phyloP scores from a whole-genome alignment of 768 basidiomycete species.

The Peribolospora kevripleyi region DNA sequence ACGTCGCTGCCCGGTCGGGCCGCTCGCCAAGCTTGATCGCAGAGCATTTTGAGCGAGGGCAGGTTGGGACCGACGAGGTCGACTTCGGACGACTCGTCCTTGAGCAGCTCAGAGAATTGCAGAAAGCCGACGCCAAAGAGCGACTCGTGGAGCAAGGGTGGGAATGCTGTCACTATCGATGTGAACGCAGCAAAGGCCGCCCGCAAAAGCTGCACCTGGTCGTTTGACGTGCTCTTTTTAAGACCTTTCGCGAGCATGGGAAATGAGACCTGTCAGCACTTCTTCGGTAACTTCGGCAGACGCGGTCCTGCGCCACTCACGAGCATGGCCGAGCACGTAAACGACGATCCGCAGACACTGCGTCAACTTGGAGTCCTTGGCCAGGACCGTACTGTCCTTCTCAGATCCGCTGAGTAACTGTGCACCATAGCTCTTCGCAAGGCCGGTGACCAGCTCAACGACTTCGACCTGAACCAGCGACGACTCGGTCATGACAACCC shows the following conservation, averaged over 20 bases:
- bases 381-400: background rate
- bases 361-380: slow-evolving; percentile 20
- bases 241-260: too few relatives aligned
- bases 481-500: slow-evolving; percentile 68
- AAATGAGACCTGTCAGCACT: background rate
- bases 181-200: slow-evolving; percentile 38
- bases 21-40: slow-evolving; percentile 23
- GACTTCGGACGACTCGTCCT: slow-evolving; percentile 55
- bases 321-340: slow-evolving; percentile 39
- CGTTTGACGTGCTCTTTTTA: too few relatives aligned
- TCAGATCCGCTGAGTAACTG: background rate
- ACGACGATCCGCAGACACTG: slow-evolving; percentile 67
- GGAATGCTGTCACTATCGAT: slow-evolving; percentile 34
- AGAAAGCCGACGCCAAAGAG: slow-evolving; percentile 45
- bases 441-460: slow-evolving; percentile 38
- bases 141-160: slow-evolving; percentile 39
- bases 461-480: slow-evolving; percentile 46
- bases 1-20: slow-evolving; percentile 20
- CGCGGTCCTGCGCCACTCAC: too few relatives aligned
- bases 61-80: slow-evolving; percentile 62
- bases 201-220: slow-evolving; percentile 12
- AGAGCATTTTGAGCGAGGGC: slow-evolving; percentile 48
- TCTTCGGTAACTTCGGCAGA: too few relatives aligned
- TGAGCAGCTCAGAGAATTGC: slow-evolving; percentile 37
- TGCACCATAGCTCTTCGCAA: slow-evolving; percentile 24